Percentiles rank a stretch among this genome's conserved stretches.
These are phyloP conservation scores for Lichtheimia corymbifera DNA, from an alignment of 371 early-diverging fungal species.

Conservation along the genomic window DNA sequence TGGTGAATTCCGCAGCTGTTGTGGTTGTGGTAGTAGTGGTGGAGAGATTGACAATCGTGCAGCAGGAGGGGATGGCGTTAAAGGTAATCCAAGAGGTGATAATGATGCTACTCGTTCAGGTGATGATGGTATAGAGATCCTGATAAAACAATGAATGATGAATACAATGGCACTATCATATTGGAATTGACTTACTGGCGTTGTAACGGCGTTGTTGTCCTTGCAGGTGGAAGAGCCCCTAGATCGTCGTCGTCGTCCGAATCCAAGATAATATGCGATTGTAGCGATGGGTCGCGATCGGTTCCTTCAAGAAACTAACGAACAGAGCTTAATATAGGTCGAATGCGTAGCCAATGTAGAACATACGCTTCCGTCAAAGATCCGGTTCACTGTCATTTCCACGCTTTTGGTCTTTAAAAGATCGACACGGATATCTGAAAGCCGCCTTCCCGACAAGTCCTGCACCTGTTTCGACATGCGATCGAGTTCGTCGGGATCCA, in stretches of 20 bases:
- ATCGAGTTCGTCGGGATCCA: conserved; percentile 22
- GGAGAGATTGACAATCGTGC: neutral
- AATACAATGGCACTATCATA: neutral
- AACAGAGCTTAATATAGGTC: neutral
- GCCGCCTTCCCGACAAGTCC: conserved; percentile 23
- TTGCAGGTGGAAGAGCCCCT: neutral
- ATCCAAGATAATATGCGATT: conserved; percentile 18
- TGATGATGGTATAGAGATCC: conserved; percentile 1
- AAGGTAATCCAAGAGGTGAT: neutral
- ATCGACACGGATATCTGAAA: conserved; percentile 42
- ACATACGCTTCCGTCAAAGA: conserved; percentile 51
- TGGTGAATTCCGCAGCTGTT: too few relatives aligned
- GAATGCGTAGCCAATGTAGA: neutral
- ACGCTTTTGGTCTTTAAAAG: conserved; percentile 43
- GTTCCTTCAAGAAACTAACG: conserved; percentile 46
- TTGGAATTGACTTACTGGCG: neutral
- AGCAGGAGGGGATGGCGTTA: neutral
- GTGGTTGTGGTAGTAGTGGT: too few relatives aligned
- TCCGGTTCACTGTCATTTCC: conserved; percentile 54
- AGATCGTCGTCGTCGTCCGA: conserved; percentile 24
- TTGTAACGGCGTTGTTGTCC: neutral
- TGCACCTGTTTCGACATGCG: conserved; percentile 31
- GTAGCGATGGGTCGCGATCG: conserved; percentile 21
- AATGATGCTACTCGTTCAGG: neutral
- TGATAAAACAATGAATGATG: too few relatives aligned